Base-by-base conservation (phyloP, 202 grass and related monocot genomes). In the Carex arenaria region DNA sequence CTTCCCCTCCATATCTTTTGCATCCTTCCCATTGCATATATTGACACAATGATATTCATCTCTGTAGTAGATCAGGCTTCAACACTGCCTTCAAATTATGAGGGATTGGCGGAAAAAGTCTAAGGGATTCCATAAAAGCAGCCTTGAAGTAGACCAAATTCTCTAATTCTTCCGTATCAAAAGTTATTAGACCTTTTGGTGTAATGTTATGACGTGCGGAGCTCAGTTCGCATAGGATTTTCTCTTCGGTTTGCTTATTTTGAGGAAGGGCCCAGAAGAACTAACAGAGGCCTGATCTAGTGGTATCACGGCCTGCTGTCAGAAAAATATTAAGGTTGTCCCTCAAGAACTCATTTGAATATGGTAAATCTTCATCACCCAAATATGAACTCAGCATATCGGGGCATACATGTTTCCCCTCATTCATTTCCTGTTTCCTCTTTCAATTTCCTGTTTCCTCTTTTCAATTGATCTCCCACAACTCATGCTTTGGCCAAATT, bases 1-100 rank as follows among this genome's bases (percentile, higher is more conserved):
- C 88, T 49, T 90, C 80, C 71, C 71, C 88, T 87, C 92, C 89
- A 92, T 31, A 90, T 73, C 51, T 78, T 82, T 69, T 89, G 71
- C 55, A 95, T 92, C 79, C 86, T 92, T 80, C 79, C 90, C 90
- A 95, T 91, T 47, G 87, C 85, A 4, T 92, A 95, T 14, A 88
- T 75, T 1, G 85, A 89, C 68, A 92, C 82, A 43, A 95, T 23
- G n/a, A 95, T 68, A 70, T 89, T 87, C 65, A 81, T 89, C 43
- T 78, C 86, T 67, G 80, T 17, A 93, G 85, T 64, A 90, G 12
- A 2, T 90, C 90, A 17, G 86, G 60, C 7, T 26, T 34, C 10
- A 81, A 62, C 6, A 89, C 83, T 60, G 82, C 82, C 75, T 90
- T 95, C 22, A 87, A 87, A 87, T 92, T 89, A 4, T 83, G 87